phyloP scores from a whole-genome alignment of 805 yeast species.

The Starmerella gropengiesseri region DNA sequence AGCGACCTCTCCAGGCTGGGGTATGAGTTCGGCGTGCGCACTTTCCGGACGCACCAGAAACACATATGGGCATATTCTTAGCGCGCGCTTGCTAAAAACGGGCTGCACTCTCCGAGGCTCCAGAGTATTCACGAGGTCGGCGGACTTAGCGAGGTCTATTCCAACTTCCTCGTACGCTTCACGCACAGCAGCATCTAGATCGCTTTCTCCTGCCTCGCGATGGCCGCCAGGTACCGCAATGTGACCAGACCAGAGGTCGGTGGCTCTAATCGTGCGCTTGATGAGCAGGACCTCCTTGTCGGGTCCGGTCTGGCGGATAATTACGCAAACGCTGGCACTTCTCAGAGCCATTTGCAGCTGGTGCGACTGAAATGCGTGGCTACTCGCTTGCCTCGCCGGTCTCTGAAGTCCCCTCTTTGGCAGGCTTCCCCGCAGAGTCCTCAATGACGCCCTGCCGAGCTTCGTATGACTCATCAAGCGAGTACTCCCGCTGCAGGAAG shows the following conservation, averaged over 20 bases:
- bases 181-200: conserved; percentile 30
- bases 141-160: conserved; percentile 27
- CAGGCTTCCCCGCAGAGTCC: neutral
- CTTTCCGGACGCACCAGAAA: conserved; percentile 24
- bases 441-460: conserved; percentile 20
- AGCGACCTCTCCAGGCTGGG: conserved; percentile 31
- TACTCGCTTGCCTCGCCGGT: neutral
- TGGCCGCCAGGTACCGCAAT: conserved; percentile 35
- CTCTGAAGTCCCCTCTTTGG: neutral
- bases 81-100: conserved; percentile 28
- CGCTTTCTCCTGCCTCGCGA: conserved; percentile 30
- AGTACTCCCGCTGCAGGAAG: conserved; percentile 24
- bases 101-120: conserved; percentile 30
- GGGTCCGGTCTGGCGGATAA: conserved; percentile 1
- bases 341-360: neutral
- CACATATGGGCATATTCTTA: conserved; percentile 31
- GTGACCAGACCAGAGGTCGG: conserved; percentile 35
- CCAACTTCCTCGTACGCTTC: conserved; percentile 35
- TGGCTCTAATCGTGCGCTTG: conserved; percentile 29
- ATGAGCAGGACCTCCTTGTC: conserved; percentile 31
- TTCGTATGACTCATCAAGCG: conserved; percentile 21
- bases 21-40: conserved; percentile 19
- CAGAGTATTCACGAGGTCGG: conserved; percentile 28
- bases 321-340: conserved; percentile 11
- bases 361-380: neutral